Evolutionary conservation across 2,329 filamentous ascomycete species (phyloP).

Genomic region (Penicillium janthinellum): DNA sequence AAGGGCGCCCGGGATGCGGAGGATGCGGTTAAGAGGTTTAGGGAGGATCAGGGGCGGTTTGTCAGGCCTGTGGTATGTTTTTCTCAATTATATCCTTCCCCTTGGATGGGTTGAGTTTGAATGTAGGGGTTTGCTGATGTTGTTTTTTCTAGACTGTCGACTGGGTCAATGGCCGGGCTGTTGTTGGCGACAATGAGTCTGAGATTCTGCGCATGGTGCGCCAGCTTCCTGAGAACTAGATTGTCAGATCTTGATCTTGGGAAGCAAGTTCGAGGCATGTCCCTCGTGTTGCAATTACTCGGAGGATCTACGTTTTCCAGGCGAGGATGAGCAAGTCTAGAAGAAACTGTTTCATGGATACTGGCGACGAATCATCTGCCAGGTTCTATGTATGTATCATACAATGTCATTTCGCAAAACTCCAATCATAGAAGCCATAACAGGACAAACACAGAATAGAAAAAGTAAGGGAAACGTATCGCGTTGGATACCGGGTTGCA

Average conservation of each 20-base stretch:
- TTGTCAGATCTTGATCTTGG: background rate
- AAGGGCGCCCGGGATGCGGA: conserved; percentile 71
- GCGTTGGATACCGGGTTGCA: conserved; percentile 14
- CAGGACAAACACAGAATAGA: background rate
- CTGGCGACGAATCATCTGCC: background rate
- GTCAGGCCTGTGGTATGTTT: conserved; percentile 72
- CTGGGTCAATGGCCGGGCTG: conserved; percentile 87
- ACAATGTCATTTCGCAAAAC: conserved; percentile 31
- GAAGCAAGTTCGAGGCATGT: background rate
- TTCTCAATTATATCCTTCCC: background rate
- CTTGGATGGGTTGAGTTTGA: background rate
- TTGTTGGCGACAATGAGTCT: conserved; percentile 76
- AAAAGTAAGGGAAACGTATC: conserved; percentile 12
- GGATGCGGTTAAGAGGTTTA: conserved; percentile 80
- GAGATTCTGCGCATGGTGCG: conserved; percentile 83
- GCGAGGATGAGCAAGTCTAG: background rate
- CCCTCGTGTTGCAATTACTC: background rate
- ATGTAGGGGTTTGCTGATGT: conserved; percentile 22
- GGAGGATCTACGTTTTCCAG: background rate
- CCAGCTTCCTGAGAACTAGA: conserved; percentile 40
- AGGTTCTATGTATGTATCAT: conserved; percentile 34
- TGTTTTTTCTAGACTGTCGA: conserved; percentile 64
- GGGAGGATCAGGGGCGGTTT: conserved; percentile 67
- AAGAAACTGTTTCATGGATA: conserved; percentile 3
- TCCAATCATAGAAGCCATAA: conserved; percentile 13